Percentiles rank a stretch among this genome's conserved stretches.
Conservation (phyloP, 2,329 filamentous ascomycete genomes). For the Monilinia polystroma region DNA sequence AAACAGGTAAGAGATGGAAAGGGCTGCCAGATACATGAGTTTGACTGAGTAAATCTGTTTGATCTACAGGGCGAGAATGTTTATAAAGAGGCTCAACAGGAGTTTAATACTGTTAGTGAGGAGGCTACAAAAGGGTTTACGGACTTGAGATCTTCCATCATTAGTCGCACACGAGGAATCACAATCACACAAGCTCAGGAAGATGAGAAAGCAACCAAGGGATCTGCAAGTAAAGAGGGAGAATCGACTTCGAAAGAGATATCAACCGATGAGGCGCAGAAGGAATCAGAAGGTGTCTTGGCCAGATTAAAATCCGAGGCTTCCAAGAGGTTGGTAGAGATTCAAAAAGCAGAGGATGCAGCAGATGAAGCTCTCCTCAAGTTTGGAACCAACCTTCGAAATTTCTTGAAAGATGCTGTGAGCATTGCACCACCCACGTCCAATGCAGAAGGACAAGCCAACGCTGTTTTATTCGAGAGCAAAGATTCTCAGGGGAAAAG, state of each 20-base stretch:
- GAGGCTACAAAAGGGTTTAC: conserved; percentile 81
- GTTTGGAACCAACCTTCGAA: conserved; percentile 84
- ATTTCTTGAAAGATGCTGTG: conserved; percentile 88
- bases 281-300: conserved; percentile 64
- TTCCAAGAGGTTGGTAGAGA: conserved; percentile 78
- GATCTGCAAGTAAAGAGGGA: conserved; percentile 30
- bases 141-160: conserved; percentile 64
- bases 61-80: conserved; percentile 66
- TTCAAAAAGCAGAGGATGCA: conserved; percentile 90
- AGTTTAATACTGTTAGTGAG: conserved; percentile 74
- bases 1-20: conserved; percentile 67
- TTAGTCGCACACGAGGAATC: conserved; percentile 71
- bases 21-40: neutral
- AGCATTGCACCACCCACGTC: conserved; percentile 74
- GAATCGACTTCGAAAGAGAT: conserved; percentile 43
- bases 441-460: conserved; percentile 49
- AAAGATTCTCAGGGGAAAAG: conserved; percentile 87
- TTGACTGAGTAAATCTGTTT: conserved; percentile 14
- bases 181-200: conserved; percentile 49
- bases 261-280: conserved; percentile 49
- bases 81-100: conserved; percentile 83
- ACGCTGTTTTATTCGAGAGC: conserved; percentile 82
- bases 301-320: conserved; percentile 75
- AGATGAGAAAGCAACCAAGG: conserved; percentile 30
- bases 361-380: conserved; percentile 92